A percentile compares a stretch with the other conserved stretches of the same genome.
Conservation (phyloP, 1,284 basidiomycete genomes). For the Trichosporon coremiiforme region DNA sequence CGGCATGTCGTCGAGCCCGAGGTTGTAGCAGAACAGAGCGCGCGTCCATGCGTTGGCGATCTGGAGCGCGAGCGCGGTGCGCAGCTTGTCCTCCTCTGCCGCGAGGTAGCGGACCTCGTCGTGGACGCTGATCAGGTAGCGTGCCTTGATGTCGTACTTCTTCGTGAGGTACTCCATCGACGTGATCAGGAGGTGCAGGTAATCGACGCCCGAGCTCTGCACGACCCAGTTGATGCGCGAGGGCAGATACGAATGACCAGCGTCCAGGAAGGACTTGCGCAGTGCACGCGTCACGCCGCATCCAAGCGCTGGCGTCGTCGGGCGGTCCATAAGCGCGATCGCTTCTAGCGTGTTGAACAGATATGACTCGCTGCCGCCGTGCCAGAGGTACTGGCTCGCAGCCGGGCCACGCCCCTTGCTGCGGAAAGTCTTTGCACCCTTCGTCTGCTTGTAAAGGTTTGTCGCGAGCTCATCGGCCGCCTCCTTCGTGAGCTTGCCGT, state of each 20-base stretch:
- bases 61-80: constrained; percentile 89
- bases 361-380: constrained; percentile 92
- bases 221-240: constrained; percentile 99
- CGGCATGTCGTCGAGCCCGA: constrained; percentile 94
- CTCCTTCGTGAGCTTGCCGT: constrained; percentile 74
- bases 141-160: constrained; percentile 81
- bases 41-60: constrained; percentile 97
- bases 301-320: constrained; percentile 86
- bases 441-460: constrained; percentile 88
- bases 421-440: constrained; percentile 81
- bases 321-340: constrained; percentile 83
- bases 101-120: constrained; percentile 96
- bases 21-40: constrained; percentile 83
- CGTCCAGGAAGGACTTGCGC: constrained; percentile 78
- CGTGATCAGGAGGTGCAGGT: constrained; percentile 93
- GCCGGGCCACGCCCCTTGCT: constrained; percentile 33
- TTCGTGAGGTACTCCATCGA: constrained; percentile 87
- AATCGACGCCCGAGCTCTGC: constrained; percentile 97
- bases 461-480: constrained; percentile 79
- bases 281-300: constrained; percentile 93
- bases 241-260: constrained; percentile 77
- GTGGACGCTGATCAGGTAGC: constrained; percentile 96
- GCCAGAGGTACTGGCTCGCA: constrained; percentile 77
- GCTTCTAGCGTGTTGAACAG: constrained; percentile 99
- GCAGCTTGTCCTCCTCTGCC: constrained; percentile 81